phyloP scores from a whole-genome alignment of 495 filamentous ascomycete species.

The Cercophora newfieldiana region DNA sequence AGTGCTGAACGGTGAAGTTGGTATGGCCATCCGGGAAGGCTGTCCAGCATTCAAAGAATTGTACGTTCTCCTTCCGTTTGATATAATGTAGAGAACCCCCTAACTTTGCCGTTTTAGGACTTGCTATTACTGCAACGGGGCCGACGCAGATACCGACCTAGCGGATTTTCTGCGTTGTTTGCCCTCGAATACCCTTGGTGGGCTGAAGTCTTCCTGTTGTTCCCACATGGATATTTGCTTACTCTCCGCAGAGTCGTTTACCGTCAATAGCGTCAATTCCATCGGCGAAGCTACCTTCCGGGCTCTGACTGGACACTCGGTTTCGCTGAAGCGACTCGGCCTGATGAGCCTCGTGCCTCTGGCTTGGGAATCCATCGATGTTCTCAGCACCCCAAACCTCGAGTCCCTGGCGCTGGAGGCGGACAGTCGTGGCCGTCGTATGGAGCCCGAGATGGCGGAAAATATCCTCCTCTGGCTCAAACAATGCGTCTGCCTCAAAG shows the following conservation, averaged over 20 bases:
- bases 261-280: conserved; percentile 51
- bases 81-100: conserved; percentile 51
- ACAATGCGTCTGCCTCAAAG: conserved; percentile 54
- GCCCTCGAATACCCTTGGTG: conserved; percentile 53
- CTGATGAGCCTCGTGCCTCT: conserved; percentile 52
- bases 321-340: conserved; percentile 57
- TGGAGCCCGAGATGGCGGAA: conserved; percentile 45
- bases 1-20: conserved; percentile 53
- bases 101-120: conserved; percentile 59
- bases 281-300: conserved; percentile 57
- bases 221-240: background rate
- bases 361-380: conserved; percentile 48
- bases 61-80: conserved; percentile 45
- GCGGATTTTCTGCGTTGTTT: background rate
- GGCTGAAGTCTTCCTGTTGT: background rate
- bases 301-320: conserved; percentile 57
- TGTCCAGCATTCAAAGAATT: conserved; percentile 64
- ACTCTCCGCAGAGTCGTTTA: conserved; percentile 49
- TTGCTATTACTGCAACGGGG: conserved; percentile 32
- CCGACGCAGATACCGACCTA: background rate
- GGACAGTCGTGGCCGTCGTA: background rate
- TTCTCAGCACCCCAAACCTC: conserved; percentile 55
- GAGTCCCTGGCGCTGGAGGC: conserved; percentile 30
- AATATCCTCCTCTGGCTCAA: conserved; percentile 53
- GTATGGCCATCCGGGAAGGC: conserved; percentile 52